Base-by-base conservation (phyloP, 805 yeast genomes). In the Lachancea meyersii region DNA sequence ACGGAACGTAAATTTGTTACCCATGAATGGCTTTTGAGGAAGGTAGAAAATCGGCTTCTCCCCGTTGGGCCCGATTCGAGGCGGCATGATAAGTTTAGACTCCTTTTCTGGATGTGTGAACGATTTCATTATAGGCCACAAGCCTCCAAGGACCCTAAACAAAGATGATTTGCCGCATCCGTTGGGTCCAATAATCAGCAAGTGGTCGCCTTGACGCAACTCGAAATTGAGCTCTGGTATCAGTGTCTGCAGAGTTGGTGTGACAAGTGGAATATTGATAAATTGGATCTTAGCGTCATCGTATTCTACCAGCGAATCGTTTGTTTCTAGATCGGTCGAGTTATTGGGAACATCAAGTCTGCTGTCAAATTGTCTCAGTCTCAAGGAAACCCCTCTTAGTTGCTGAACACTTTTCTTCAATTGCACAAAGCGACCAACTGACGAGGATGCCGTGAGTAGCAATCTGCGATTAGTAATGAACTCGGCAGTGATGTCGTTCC, bases 161-260 rank as follows among this genome's bases (percentile, higher is more conserved):
- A 89, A 68, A 0, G 97, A 89, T 0, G 96, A 88, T 65, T 89
- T 89, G 21, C 97, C 97, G 49, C 95, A 85, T 1, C 97, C 97
- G 58, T 89, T 89, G 11, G 97, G 97, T 0, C 97, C 97, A 8
- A 91, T 88, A 58, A 89, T 88, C 41, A 89, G 71, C 39, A 89
- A 69, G 63, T 89, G 93, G 40, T 88, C 81, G 27, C 96, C 96
- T 26, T 77, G 82, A 48, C 81, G 76, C 41, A 89, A 76, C 39
- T 80, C 73, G 61, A 89, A 88, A 21, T 77, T 70, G 52, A 89
- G 70, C 30, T 77, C 73, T 34, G 76, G 70, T 18, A 85, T 80
- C 35, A 89, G 69, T 0, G 80, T 72, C 34, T 85, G 89, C 43
- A 86, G 82, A 3, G 82, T 80, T 0, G 97, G 97, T 1, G 96